Base-by-base conservation (phyloP, 202 grass and related monocot species). In the Schoenoplectus triqueter region DNA sequence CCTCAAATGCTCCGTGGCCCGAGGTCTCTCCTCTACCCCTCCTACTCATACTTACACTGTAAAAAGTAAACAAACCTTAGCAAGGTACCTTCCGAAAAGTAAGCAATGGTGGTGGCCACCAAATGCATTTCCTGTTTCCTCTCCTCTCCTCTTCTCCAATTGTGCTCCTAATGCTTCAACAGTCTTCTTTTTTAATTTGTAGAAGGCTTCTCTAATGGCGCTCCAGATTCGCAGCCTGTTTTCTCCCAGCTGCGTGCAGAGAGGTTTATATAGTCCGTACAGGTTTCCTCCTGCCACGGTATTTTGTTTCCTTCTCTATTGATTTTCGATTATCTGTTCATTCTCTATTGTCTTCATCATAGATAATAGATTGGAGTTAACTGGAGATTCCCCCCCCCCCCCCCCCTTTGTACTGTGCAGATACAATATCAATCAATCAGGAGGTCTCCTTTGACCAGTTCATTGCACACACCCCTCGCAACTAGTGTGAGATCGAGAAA, bases 181-280 rank as follows among this genome's bases (percentile, higher is more conserved):
- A 47, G 52, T 7, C 46, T 73, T 84, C 10, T 66, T 66, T 80
- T 62, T 19, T 65, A 51, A 21, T 67, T 73, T 61, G 51, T 42
- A 49, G 31, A 39, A 73, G 15, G 11, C 41, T 51, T 67, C 15
- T 10, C 48, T 31, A 31, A 97, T 98, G 95, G 91, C 90, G 15
- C 91, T 95, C 69, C 93, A 94, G 87, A 78, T 98, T 45, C 91
- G 90, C 59, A 91, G 86, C 71, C 73, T 95, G 78, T 84, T 98
- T 81, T 67, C 86, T 46, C 76, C 88, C 52, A 87, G 83, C 50
- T 93, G 45, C 78, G 63, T 81, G 20, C 83, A 79, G 80, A 83
- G 86, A 84, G 77, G 83, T 55, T 11, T 87, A 81, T 64, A 71
- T 71, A 85, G 72, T 79, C 59, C 69, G 31, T 50, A 82, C 68